A percentile compares a stretch with the other conserved stretches of the same genome.
phyloP scores from a whole-genome alignment of 2,329 filamentous ascomycete genomes.

The Aquanectria penicillioides region DNA sequence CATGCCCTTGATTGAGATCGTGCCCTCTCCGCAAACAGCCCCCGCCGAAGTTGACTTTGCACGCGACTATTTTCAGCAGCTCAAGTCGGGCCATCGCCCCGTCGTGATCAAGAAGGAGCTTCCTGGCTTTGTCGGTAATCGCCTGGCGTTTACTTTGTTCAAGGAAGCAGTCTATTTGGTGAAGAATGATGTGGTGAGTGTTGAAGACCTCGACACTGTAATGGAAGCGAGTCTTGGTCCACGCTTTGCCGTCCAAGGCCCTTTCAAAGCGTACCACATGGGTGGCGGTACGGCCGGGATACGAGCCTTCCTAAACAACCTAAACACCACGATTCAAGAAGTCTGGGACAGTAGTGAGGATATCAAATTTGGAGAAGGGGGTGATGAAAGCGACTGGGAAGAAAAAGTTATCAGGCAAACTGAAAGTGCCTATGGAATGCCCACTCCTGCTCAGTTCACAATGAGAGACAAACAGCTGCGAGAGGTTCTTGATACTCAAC shows the following conservation, averaged over 20 bases:
- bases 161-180: constrained; percentile 30
- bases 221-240: constrained; percentile 37
- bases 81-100: constrained; percentile 27
- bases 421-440: constrained; percentile 20
- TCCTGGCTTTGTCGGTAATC: constrained; percentile 30
- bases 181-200: constrained; percentile 24
- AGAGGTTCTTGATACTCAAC: constrained; percentile 26
- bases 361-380: constrained; percentile 1
- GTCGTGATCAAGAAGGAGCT: constrained; percentile 33
- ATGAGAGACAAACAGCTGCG: constrained; percentile 25
- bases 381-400: constrained; percentile 16
- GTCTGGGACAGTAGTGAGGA: constrained; percentile 30
- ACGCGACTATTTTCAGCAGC: constrained; percentile 23
- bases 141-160: constrained; percentile 28
- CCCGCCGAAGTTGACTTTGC: constrained; percentile 23
- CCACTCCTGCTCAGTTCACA: constrained; percentile 17
- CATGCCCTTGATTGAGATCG: constrained; percentile 33
- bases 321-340: constrained; percentile 26
- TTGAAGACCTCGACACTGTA: constrained; percentile 45
- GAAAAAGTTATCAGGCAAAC: constrained; percentile 24
- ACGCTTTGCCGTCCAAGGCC: constrained; percentile 33
- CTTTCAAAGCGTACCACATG: constrained; percentile 36
- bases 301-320: constrained; percentile 27
- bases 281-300: constrained; percentile 34
- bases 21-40: constrained; percentile 22